Conservation (phyloP, 75 land plant genomes). For the Cupressus sempervirens region DNA sequence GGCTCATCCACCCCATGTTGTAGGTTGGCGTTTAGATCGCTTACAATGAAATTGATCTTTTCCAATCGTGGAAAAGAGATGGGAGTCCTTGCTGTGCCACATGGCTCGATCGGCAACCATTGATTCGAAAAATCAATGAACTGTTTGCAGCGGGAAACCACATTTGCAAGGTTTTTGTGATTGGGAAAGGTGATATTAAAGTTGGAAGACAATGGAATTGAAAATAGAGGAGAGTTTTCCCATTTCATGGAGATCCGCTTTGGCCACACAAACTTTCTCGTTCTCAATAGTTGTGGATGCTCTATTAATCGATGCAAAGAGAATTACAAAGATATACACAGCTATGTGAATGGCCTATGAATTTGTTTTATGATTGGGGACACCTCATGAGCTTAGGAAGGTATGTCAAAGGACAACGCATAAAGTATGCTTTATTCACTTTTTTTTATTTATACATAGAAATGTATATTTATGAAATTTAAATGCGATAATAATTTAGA, state of each 20-base stretch:
- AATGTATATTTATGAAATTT: no score
- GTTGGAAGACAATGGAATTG: constrained; percentile 24
- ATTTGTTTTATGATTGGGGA: no score
- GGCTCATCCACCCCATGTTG: constrained; percentile 77
- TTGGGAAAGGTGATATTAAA: constrained; percentile 28
- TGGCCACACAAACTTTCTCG: constrained; percentile 40
- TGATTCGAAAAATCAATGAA: no score
- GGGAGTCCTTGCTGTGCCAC: constrained; percentile 4
- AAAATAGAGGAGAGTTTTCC: constrained; percentile 17
- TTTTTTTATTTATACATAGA: no score
- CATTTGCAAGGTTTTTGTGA: constrained; percentile 33
- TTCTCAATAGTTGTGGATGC: neutral
- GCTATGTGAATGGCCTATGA: no score
- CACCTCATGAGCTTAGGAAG: no score
- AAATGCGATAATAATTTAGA: no score
- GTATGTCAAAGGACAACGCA: no score
- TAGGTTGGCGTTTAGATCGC: constrained; percentile 40
- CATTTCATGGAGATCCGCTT: constrained; percentile 33
- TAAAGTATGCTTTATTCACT: no score
- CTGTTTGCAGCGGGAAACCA: constrained; percentile 35
- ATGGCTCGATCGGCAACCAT: no score
- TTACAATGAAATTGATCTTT: constrained; percentile 33
- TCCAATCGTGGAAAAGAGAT: constrained; percentile 14
- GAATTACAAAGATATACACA: neutral
- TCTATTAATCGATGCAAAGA: neutral